phyloP scores from a whole-genome alignment of 352 stramenopile species.

The Phytophthora uliginosa region DNA sequence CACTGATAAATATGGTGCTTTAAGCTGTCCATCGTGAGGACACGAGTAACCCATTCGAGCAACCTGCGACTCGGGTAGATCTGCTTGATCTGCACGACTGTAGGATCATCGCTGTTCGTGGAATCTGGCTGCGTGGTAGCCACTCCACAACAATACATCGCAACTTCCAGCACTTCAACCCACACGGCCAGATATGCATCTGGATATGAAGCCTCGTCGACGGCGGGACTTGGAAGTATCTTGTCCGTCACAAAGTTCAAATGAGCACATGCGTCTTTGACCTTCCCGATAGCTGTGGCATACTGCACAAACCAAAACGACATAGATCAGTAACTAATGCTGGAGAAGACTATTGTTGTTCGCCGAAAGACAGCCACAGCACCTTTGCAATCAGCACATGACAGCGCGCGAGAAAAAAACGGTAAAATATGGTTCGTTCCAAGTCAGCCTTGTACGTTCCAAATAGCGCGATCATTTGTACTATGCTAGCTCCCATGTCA shows the following conservation, averaged over 20 bases:
- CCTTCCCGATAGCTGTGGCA: constrained; percentile 59
- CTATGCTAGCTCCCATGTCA: constrained; percentile 70
- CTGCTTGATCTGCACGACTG: constrained; percentile 40
- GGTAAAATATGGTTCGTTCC: constrained; percentile 55
- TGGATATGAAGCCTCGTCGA: constrained; percentile 47
- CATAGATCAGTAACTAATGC: background rate
- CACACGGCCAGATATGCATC: constrained; percentile 63
- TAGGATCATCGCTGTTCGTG: background rate
- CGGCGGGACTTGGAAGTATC: constrained; percentile 47
- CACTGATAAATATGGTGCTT: constrained; percentile 52
- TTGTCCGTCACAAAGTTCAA: constrained; percentile 66
- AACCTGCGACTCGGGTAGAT: constrained; percentile 61
- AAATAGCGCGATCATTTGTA: constrained; percentile 73
- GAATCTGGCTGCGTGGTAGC: constrained; percentile 24
- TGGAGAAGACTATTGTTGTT: background rate
- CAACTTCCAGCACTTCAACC: constrained; percentile 67
- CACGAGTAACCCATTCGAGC: constrained; percentile 58
- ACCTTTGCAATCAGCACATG: constrained; percentile 81
- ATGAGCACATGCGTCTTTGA: constrained; percentile 62
- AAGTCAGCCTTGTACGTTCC: constrained; percentile 54
- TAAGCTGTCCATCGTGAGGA: constrained; percentile 59
- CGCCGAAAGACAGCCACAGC: constrained; percentile 5
- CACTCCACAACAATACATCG: constrained; percentile 55
- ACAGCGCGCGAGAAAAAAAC: constrained; percentile 62
- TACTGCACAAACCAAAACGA: constrained; percentile 47